phyloP scores from a whole-genome alignment of 2,329 filamentous ascomycete species.

The Neopestalotiopsis clavispora region DNA sequence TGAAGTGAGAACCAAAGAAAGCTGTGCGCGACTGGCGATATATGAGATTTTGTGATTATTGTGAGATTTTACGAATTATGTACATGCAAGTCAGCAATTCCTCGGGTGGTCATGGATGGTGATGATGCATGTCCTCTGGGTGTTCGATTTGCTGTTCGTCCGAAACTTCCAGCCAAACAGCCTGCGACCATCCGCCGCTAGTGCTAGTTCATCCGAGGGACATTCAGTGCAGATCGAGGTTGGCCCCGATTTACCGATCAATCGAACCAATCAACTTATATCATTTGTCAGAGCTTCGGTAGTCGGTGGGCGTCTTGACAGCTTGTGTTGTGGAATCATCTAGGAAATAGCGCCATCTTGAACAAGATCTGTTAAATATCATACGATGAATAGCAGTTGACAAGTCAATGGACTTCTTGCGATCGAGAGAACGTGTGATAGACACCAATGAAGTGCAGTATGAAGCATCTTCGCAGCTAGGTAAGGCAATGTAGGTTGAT shows the following conservation, averaged over 20 bases:
- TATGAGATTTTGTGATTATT: not conserved
- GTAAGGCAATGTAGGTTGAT: too few relatives aligned
- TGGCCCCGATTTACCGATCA: not conserved
- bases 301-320: not conserved
- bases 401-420: not conserved
- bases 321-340: not conserved
- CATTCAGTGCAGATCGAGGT: not conserved
- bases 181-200: not conserved
- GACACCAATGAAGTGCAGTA: not conserved
- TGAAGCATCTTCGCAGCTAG: too few relatives aligned
- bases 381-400: not conserved
- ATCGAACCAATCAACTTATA: slow-evolving; percentile 8
- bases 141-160: not conserved
- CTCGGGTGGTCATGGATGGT: not conserved
- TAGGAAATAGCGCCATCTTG: not conserved
- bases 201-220: not conserved
- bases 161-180: not conserved
- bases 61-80: not conserved
- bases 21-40: not conserved
- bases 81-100: not conserved
- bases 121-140: not conserved
- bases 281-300: slow-evolving; percentile 8
- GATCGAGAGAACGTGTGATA: not conserved
- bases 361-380: not conserved
- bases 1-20: not conserved